A percentile compares a stretch with the other conserved stretches of the same genome.
phyloP scores from a whole-genome alignment of 2,329 filamentous ascomycete species.

The Coleophoma crateriformis region DNA sequence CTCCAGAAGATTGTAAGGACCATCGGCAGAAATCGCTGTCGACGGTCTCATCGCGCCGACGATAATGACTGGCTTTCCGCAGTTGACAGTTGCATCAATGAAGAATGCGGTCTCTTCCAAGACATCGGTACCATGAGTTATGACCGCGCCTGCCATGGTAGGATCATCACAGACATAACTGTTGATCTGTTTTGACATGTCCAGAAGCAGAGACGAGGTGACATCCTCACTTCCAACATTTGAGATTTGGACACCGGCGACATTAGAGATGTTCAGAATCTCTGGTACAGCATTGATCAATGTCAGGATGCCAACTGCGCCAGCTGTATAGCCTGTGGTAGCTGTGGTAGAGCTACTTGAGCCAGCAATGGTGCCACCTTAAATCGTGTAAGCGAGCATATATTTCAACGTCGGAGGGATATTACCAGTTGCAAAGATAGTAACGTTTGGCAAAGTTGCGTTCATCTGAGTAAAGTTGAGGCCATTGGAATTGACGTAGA shows the following conservation, averaged over 20 bases:
- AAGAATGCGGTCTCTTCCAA: conserved; percentile 61
- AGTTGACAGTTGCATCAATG: conserved; percentile 50
- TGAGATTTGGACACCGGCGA: conserved; percentile 45
- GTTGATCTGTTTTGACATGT: conserved; percentile 42
- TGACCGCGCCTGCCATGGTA: conserved; percentile 41
- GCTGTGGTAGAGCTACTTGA: conserved; percentile 40
- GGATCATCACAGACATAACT: conserved; percentile 27
- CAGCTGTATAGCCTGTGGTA: conserved; percentile 49
- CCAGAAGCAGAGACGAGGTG: conserved; percentile 41
- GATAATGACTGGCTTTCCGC: conserved; percentile 52
- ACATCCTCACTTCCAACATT: conserved; percentile 42
- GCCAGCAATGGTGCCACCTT: conserved; percentile 55
- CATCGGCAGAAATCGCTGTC: conserved; percentile 57
- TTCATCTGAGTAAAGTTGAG: conserved; percentile 22
- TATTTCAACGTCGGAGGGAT: neutral
- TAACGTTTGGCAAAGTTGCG: conserved; percentile 14
- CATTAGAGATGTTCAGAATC: conserved; percentile 47
- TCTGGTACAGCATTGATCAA: conserved; percentile 51
- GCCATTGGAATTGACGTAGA: conserved; percentile 19
- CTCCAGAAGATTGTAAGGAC: conserved; percentile 56
- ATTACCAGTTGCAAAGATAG: conserved; percentile 19
- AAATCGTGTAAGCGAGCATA: conserved; percentile 27
- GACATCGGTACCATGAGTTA: conserved; percentile 63
- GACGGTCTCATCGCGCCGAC: conserved; percentile 60
- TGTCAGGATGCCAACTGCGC: conserved; percentile 24